A percentile compares a stretch with the other conserved stretches of the same genome.
Conservation (phyloP, 1,284 basidiomycete species). For the Waitea zeae region DNA sequence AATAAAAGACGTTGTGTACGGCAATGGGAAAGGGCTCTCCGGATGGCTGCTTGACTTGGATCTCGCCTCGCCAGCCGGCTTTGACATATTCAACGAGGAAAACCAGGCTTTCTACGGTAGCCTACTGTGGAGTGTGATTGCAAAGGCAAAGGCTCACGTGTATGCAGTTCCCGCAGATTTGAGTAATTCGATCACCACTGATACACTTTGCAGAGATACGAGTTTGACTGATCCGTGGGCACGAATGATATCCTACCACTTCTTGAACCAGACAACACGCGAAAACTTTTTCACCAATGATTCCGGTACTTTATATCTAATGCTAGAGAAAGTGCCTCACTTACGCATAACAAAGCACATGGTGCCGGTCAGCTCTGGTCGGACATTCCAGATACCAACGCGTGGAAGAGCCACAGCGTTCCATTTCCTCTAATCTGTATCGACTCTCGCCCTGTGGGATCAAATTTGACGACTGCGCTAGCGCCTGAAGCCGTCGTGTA, state of each 20-base stretch:
- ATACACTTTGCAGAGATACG: slow-evolving; percentile 26
- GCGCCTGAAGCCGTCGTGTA: slow-evolving; percentile 34
- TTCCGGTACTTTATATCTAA: too few species aligned
- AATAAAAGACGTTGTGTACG: slow-evolving; percentile 32
- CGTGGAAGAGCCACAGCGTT: slow-evolving; percentile 24
- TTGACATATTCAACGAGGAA: slow-evolving; percentile 21
- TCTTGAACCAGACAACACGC: slow-evolving; percentile 41
- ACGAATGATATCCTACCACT: slow-evolving; percentile 48
- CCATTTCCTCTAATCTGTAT: slow-evolving; percentile 43
- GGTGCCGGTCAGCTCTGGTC: slow-evolving; percentile 55
- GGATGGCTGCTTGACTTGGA: slow-evolving; percentile 46
- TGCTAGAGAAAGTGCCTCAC: too few species aligned
- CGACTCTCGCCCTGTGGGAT: slow-evolving; percentile 31
- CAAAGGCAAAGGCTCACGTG: slow-evolving; percentile 36
- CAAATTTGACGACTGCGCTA: slow-evolving; percentile 22
- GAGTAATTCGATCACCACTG: slow-evolving; percentile 1
- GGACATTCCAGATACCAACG: slow-evolving; percentile 21
- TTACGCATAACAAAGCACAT: too few species aligned
- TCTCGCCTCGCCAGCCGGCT: slow-evolving; percentile 32
- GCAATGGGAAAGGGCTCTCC: slow-evolving; percentile 23
- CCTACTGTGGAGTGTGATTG: slow-evolving; percentile 34
- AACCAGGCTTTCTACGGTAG: slow-evolving; percentile 46
- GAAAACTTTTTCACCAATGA: slow-evolving; percentile 41
- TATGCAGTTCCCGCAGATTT: slow-evolving; percentile 14
- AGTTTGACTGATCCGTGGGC: slow-evolving; percentile 46